Evolutionary conservation across 495 filamentous ascomycete genomes (phyloP).

Genomic region (Zalerion maritima): DNA sequence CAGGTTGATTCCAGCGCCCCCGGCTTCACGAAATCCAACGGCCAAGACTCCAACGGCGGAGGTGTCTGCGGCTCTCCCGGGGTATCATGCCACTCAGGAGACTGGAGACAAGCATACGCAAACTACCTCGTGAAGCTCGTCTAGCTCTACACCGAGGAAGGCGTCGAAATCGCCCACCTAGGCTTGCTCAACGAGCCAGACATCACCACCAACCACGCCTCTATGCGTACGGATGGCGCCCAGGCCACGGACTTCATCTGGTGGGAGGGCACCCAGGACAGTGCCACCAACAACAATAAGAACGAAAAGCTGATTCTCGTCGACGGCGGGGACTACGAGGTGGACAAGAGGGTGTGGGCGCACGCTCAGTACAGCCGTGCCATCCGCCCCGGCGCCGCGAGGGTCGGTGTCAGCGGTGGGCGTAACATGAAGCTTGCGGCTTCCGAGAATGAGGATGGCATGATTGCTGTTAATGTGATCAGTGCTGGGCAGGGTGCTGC

Average conservation of each 20-base stretch:
- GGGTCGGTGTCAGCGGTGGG: slow-evolving; percentile 22
- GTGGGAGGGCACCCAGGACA: slow-evolving; percentile 34
- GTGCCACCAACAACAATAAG: slow-evolving; percentile 23
- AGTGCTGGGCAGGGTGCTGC: slow-evolving; percentile 21
- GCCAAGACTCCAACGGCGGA: slow-evolving; percentile 35
- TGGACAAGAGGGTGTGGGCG: slow-evolving; percentile 32
- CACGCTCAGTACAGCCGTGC: slow-evolving; percentile 30
- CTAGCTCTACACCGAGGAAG: slow-evolving; percentile 33
- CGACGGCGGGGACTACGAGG: slow-evolving; percentile 14
- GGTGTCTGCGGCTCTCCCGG: slow-evolving; percentile 36
- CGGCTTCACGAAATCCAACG: slow-evolving; percentile 41
- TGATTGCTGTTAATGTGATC: slow-evolving; percentile 26
- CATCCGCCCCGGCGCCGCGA: slow-evolving; percentile 30
- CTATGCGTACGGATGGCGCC: slow-evolving; percentile 28
- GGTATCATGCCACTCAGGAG: slow-evolving; percentile 28
- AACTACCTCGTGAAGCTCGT: slow-evolving; percentile 39
- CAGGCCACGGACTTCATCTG: slow-evolving; percentile 43
- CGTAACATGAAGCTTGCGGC: slow-evolving; percentile 23
- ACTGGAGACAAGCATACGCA: slow-evolving; percentile 42
- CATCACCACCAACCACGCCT: slow-evolving; percentile 22
- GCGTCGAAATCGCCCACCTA: slow-evolving; percentile 34
- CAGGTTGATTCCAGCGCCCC: slow-evolving; percentile 26
- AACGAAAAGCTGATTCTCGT: slow-evolving; percentile 23
- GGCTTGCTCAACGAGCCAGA: slow-evolving; percentile 34
- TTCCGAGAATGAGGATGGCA: slow-evolving; percentile 32